A percentile compares a stretch with the other conserved stretches of the same genome.
Evolutionary conservation across 768 basidiomycete genomes (phyloP).

Genomic region (Hericium erinaceus): DNA sequence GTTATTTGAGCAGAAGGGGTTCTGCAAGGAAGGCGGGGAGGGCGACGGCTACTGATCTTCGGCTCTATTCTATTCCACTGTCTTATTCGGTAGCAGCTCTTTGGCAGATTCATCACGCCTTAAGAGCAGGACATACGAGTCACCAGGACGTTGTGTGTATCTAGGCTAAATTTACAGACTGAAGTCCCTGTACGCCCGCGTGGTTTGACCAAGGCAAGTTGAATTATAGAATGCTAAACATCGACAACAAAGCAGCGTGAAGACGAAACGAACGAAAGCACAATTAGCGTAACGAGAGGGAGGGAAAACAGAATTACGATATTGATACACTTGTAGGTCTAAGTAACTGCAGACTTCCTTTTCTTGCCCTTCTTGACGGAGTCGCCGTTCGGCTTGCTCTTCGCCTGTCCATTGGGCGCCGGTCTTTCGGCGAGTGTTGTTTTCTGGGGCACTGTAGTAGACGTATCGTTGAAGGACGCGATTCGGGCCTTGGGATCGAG

Average conservation of each 20-base stretch:
- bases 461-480: slow-evolving; percentile 1
- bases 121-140: slow-evolving; percentile 6
- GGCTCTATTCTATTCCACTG: too few species aligned
- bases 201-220: too few species aligned
- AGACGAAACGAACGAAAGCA: not conserved
- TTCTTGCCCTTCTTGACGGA: slow-evolving; percentile 15
- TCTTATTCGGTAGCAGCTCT: slow-evolving; percentile 1
- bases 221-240: too few species aligned
- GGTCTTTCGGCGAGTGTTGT: slow-evolving; percentile 12
- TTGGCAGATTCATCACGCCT: slow-evolving; percentile 32
- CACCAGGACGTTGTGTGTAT: not conserved
- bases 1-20: slow-evolving; percentile 77
- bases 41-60: slow-evolving; percentile 79
- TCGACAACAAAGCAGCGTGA: too few species aligned
- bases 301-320: not conserved
- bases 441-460: slow-evolving; percentile 11
- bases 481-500: slow-evolving; percentile 22
- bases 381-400: slow-evolving; percentile 13
- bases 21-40: slow-evolving; percentile 92
- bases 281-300: slow-evolving; percentile 16
- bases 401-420: slow-evolving; percentile 22
- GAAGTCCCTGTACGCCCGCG: slow-evolving; percentile 19
- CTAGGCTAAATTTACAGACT: slow-evolving; percentile 15
- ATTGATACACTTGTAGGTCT: not conserved
- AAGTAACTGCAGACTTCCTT: not conserved